phyloP scores from a whole-genome alignment of 306 rosid species.

The Sicyos edulis region DNA sequence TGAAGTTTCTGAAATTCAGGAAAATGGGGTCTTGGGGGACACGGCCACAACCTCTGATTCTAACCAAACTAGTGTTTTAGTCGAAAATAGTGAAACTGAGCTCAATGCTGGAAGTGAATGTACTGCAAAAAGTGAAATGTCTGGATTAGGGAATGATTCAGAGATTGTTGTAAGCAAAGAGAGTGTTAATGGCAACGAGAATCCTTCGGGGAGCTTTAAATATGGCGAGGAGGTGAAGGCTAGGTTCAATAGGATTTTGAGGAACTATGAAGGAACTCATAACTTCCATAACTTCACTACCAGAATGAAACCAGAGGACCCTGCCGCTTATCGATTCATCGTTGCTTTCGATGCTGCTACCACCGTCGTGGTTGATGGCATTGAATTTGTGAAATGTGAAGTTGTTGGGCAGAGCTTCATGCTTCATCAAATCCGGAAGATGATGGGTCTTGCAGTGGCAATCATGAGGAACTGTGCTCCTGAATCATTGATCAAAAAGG shows the following conservation, averaged over 20 bases:
- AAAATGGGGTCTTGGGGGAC: conserved; percentile 26
- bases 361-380: conserved; percentile 46
- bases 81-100: conserved; percentile 29
- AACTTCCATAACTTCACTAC: conserved; percentile 95
- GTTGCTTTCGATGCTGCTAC: conserved; percentile 60
- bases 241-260: conserved; percentile 66
- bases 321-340: conserved; percentile 64
- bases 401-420: conserved; percentile 97
- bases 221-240: conserved; percentile 70
- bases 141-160: conserved; percentile 29
- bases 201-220: conserved; percentile 31
- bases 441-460: conserved; percentile 93
- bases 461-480: conserved; percentile 75
- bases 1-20: conserved; percentile 29
- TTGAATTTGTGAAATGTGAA: conserved; percentile 80
- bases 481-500: conserved; percentile 59
- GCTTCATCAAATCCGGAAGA: conserved; percentile 94
- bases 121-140: conserved; percentile 24
- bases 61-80: conserved; percentile 23
- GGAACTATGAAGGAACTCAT: conserved; percentile 68
- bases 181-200: conserved; percentile 32
- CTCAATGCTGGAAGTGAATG: conserved; percentile 26
- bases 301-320: conserved; percentile 83
- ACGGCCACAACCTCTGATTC: conserved; percentile 31
- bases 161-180: conserved; percentile 26